phyloP scores from a whole-genome alignment of 805 yeast genomes.

The Middelhovenomyces tepae region DNA sequence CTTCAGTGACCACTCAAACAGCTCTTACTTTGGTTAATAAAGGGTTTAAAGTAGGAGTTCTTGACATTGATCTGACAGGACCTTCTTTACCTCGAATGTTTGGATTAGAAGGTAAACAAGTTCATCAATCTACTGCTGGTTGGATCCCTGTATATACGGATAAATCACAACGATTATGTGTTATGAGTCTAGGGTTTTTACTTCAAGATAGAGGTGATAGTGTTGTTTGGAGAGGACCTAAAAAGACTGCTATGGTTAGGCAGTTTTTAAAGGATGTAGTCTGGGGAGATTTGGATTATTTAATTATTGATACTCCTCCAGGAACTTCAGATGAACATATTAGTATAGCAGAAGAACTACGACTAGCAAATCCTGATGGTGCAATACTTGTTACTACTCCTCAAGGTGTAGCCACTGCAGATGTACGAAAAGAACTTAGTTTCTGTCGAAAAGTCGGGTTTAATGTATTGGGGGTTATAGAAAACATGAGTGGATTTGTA shows the following conservation, averaged over 20 bases:
- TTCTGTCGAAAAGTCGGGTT: constrained; percentile 84
- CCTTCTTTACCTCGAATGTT: constrained; percentile 96
- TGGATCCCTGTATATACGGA: constrained; percentile 83
- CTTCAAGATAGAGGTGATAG: constrained; percentile 77
- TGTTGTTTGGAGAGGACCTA: constrained; percentile 98
- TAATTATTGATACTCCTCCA: constrained; percentile 94
- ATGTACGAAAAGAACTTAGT: constrained; percentile 87
- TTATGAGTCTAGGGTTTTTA: constrained; percentile 86
- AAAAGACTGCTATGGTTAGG: constrained; percentile 94
- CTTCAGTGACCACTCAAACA: constrained; percentile 89
- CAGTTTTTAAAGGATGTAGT: constrained; percentile 85
- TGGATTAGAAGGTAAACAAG: constrained; percentile 72
- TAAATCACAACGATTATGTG: constrained; percentile 38
- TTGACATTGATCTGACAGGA: constrained; percentile 93
- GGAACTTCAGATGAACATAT: constrained; percentile 98
- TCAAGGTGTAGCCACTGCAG: constrained; percentile 86
- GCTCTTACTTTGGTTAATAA: constrained; percentile 68
- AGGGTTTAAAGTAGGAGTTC: constrained; percentile 82
- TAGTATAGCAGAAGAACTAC: constrained; percentile 85
- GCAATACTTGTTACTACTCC: constrained; percentile 96
- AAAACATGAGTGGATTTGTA: constrained; percentile 93
- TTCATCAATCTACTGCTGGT: constrained; percentile 71
- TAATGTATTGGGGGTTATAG: constrained; percentile 75
- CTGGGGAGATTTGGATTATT: constrained; percentile 75
- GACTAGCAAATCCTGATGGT: constrained; percentile 66